These are phyloP conservation scores for Neoconidiobolus thromboides DNA, from an alignment of 371 early-diverging fungal species.

Conservation along the genomic window DNA sequence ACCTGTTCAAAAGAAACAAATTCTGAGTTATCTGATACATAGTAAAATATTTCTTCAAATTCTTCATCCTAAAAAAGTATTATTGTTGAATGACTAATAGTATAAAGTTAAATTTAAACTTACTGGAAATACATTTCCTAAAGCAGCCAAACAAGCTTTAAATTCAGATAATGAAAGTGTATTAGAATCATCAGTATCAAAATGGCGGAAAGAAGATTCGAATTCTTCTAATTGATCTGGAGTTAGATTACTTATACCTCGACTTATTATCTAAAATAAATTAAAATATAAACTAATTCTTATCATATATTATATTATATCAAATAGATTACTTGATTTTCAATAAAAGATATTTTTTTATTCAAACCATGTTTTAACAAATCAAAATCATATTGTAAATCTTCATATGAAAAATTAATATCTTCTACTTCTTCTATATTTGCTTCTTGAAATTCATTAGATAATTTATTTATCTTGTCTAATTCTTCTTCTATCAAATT, in stretches of 20 bases:
- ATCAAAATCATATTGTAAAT: conserved; percentile 66
- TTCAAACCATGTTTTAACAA: conserved; percentile 52
- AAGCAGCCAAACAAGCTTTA: conserved; percentile 60
- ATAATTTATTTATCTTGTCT: conserved; percentile 31
- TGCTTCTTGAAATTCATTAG: conserved; percentile 56
- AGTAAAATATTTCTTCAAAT: conserved; percentile 39
- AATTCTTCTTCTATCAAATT: conserved; percentile 30
- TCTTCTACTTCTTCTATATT: conserved; percentile 86
- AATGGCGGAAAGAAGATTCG: conserved; percentile 68
- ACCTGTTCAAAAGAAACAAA: conserved; percentile 65
- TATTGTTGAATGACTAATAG: neutral
- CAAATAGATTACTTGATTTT: conserved; percentile 48
- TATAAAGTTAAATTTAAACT: neutral
- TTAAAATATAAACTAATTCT: conserved; percentile 53
- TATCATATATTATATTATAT: conserved; percentile 29
- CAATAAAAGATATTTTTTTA: conserved; percentile 78
- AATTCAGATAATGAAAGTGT: conserved; percentile 61
- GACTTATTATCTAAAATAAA: conserved; percentile 42
- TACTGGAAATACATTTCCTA: conserved; percentile 50
- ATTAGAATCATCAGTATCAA: conserved; percentile 65
- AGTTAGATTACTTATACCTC: conserved; percentile 77
- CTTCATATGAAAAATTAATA: conserved; percentile 74
- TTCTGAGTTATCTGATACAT: conserved; percentile 33
- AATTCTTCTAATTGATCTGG: conserved; percentile 87
- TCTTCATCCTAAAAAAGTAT: conserved; percentile 34